phyloP scores from a whole-genome alignment of 805 yeast species.

The Brettanomyces naardenensis region DNA sequence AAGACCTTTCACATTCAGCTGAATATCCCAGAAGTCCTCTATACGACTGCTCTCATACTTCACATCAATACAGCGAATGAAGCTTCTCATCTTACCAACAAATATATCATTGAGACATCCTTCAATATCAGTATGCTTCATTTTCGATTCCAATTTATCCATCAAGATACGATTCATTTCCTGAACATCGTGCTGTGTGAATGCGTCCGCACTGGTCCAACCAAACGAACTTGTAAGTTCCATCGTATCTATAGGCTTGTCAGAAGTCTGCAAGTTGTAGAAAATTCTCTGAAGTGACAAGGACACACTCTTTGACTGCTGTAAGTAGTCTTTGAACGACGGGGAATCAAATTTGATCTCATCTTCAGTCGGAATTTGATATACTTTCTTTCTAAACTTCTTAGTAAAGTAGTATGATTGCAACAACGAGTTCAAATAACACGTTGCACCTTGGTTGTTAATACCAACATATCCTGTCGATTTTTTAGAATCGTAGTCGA shows the following conservation, averaged over 20 bases:
- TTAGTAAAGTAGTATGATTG: constrained; percentile 88
- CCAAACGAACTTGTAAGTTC: constrained; percentile 92
- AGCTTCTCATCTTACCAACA: constrained; percentile 96
- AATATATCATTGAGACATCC: constrained; percentile 71
- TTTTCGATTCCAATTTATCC: constrained; percentile 85
- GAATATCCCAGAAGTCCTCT: constrained; percentile 98
- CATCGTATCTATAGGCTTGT: constrained; percentile 71
- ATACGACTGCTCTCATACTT: constrained; percentile 85
- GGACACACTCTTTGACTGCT: constrained; percentile 52
- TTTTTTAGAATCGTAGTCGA: constrained; percentile 78
- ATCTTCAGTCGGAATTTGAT: constrained; percentile 75
- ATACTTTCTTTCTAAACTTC: constrained; percentile 75
- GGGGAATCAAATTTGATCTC: constrained; percentile 31
- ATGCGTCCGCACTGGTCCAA: constrained; percentile 94
- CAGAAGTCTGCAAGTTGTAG: constrained; percentile 67
- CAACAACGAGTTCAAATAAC: constrained; percentile 85
- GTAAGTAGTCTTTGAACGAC: constrained; percentile 19
- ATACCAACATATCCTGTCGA: constrained; percentile 89
- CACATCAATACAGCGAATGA: constrained; percentile 85
- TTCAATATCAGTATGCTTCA: constrained; percentile 83
- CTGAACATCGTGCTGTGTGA: constrained; percentile 97
- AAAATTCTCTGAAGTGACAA: constrained; percentile 83
- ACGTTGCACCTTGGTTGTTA: constrained; percentile 96
- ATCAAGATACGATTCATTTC: constrained; percentile 90
- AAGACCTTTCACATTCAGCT: constrained; percentile 83